These are phyloP conservation scores for Aphanomyces stellatus DNA, from an alignment of 352 stramenopile genomes.

Conservation along the genomic window DNA sequence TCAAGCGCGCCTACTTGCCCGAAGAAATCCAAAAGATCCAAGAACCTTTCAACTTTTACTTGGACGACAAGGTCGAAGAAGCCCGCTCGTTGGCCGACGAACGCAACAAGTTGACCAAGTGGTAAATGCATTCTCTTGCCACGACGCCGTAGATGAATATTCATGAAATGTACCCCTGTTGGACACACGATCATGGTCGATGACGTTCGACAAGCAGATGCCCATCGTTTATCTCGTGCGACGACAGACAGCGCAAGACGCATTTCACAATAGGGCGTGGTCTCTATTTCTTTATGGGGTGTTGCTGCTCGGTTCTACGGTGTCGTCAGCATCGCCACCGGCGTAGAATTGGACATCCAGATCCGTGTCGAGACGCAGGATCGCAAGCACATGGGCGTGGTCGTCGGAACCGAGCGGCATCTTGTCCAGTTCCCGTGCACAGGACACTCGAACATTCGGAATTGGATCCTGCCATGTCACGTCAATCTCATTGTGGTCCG, in stretches of 20 bases:
- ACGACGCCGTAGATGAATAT: no score
- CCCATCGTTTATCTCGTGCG: no score
- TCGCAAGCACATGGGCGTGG: neutral
- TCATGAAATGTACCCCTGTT: no score
- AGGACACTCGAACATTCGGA: slow-evolving; percentile 8
- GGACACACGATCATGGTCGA: no score
- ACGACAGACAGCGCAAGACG: no score
- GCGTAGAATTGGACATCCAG: slow-evolving; percentile 13
- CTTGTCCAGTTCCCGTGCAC: slow-evolving; percentile 9
- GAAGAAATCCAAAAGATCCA: slow-evolving; percentile 84
- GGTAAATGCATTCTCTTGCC: slow-evolving; percentile 36
- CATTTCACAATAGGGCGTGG: no score
- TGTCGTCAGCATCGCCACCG: neutral
- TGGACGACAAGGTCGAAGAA: slow-evolving; percentile 42
- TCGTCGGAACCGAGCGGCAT: neutral
- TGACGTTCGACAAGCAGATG: no score
- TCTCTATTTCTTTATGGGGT: no score
- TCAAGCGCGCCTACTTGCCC: slow-evolving; percentile 79
- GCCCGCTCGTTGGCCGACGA: slow-evolving; percentile 58
- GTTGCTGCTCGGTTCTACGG: neutral
- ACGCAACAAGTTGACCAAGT: slow-evolving; percentile 70
- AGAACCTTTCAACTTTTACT: slow-evolving; percentile 68
- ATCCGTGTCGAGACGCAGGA: neutral
- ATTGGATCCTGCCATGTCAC: neutral
- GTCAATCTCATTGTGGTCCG: neutral